Evolutionary conservation across 1,139 yeast species (phyloP), one percentile per base, ranked within the genome.

Genomic region (Pichia sp.): DNA sequence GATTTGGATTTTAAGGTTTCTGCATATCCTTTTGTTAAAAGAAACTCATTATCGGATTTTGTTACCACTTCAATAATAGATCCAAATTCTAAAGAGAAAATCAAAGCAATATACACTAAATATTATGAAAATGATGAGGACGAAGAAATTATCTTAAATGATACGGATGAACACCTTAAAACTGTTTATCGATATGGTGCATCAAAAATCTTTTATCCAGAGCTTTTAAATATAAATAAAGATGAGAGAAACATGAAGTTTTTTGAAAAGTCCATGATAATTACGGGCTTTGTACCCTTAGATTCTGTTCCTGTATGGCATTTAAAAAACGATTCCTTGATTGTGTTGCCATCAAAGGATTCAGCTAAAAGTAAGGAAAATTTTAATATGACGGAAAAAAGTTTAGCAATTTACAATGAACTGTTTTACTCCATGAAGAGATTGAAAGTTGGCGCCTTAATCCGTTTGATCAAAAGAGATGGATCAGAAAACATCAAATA

Each of bases 261-360:
- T 16, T 16, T 16, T 16, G 33, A 31, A 31, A 49, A 48, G 40
- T 39, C 46, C 1, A 39, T 50, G 38, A 37, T 29, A 5, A 44
- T 88, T 4, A 55, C 85, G 33, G 88, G 88, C 0, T 79, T 86
- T 52, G 62, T 79, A 8, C 67, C 68, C 7, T 55, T 57, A 16
- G 55, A 56, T 0, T 59, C 64, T 2, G 56, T 86, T 4, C 85
- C 87, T 0, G 69, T 79, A 3, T 80, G 81, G 56, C 76, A 72
- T 53, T 66, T 77, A 35, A 72, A 77, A 46, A 77, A 77, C 1
- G 88, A 81, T 43, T 65, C 92, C 0, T 69, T 68, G 11, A 73
- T 77, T 45, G 68, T 87, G 3, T 62, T 82, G 3, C 52, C 48
- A 2, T 49, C 48, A 9, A 51, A 46, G 29, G 50, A 52, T 28